phyloP scores from a whole-genome alignment of 345 rosid species.

The Lagerstroemia speciosa region DNA sequence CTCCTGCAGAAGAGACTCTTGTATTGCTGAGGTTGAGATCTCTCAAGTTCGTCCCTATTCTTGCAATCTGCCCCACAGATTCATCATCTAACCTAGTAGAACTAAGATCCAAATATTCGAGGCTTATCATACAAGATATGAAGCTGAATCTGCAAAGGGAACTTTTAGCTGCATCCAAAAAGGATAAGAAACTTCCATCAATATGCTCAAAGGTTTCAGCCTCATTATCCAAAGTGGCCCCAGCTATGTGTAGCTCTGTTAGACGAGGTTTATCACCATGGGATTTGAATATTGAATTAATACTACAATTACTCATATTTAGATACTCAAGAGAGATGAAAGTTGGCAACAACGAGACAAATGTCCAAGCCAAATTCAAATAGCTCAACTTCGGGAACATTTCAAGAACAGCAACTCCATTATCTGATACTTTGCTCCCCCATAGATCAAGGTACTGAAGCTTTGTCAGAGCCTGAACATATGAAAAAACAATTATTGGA shows the following conservation, averaged over 20 bases:
- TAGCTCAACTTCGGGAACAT: constrained; percentile 50
- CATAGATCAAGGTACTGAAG: constrained; percentile 79
- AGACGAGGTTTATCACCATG: constrained; percentile 39
- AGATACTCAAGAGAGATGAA: constrained; percentile 58
- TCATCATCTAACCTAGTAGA: constrained; percentile 56
- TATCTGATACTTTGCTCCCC: constrained; percentile 70
- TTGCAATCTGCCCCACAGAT: constrained; percentile 40
- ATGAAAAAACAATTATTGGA: neutral
- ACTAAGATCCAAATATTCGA: constrained; percentile 73
- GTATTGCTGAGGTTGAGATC: constrained; percentile 57
- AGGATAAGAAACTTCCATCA: constrained; percentile 35
- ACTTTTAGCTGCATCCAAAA: constrained; percentile 57
- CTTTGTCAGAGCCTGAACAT: constrained; percentile 51
- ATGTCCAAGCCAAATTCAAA: constrained; percentile 78
- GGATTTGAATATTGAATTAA: constrained; percentile 37
- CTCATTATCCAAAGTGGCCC: constrained; percentile 55
- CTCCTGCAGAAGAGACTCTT: constrained; percentile 55
- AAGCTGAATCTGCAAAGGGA: constrained; percentile 44
- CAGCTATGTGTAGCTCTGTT: constrained; percentile 45
- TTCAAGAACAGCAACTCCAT: constrained; percentile 42
- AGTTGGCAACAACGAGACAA: constrained; percentile 50
- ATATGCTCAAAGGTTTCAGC: constrained; percentile 37
- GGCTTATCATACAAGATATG: constrained; percentile 39
- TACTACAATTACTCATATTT: constrained; percentile 67
- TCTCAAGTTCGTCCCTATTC: constrained; percentile 52